Evolutionary conservation across 129 eudicot species (phyloP).

Genomic region (Artemisia tridentata): DNA sequence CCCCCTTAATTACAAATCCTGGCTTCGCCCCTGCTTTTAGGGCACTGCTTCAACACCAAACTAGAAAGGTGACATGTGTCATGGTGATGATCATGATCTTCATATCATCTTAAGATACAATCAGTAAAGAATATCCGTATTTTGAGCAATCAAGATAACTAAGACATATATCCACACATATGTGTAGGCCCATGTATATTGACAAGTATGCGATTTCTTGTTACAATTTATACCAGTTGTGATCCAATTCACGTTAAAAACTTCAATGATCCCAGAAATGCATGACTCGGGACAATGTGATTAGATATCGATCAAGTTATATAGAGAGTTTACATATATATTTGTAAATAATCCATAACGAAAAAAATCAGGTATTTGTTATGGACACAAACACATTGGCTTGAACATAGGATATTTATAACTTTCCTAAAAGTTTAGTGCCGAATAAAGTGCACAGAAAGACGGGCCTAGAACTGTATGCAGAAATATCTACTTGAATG

Average conservation of each 20-base stretch:
- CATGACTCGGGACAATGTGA: too few species aligned
- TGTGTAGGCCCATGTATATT: not conserved
- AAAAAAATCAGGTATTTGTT: not conserved
- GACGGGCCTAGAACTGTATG: too few species aligned
- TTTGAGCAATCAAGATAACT: not conserved
- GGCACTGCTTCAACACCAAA: too few species aligned
- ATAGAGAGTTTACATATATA: not conserved
- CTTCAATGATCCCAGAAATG: too few species aligned
- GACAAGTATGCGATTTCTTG: not conserved
- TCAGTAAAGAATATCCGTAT: too few species aligned
- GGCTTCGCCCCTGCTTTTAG: too few species aligned
- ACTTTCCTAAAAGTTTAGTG: not conserved
- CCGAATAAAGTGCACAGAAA: not conserved
- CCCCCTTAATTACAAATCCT: too few species aligned
- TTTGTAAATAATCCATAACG: slow-evolving; percentile 1
- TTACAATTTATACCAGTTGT: not conserved
- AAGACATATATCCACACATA: not conserved
- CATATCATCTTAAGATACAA: too few species aligned
- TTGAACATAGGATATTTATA: not conserved
- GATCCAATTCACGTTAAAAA: not conserved
- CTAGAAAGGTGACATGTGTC: too few species aligned
- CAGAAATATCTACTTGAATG: slow-evolving; percentile 74
- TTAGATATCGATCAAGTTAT: not conserved
- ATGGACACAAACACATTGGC: not conserved
- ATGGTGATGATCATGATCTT: too few species aligned